These are phyloP conservation scores for Aspergillus glaucus DNA, from an alignment of 2,329 filamentous ascomycete species.

Conservation along the genomic window DNA sequence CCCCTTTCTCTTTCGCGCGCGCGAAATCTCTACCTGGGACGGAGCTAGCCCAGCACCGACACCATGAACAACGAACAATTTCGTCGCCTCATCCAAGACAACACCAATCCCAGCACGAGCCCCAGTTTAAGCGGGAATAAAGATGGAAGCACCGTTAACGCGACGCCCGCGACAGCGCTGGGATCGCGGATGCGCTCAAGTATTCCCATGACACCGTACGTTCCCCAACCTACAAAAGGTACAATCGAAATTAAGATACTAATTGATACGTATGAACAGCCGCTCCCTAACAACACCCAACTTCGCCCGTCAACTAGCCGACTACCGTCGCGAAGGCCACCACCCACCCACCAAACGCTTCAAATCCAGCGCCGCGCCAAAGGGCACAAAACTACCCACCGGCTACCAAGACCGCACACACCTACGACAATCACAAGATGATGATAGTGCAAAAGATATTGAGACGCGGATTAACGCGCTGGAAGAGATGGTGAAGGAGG, in stretches of 20 bases:
- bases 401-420: constrained; percentile 82
- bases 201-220: constrained; percentile 91
- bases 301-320: constrained; percentile 78
- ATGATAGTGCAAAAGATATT: constrained; percentile 44
- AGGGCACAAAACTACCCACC: constrained; percentile 69
- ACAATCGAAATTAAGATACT: not conserved
- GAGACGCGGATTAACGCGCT: constrained; percentile 67
- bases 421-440: constrained; percentile 48
- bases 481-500: constrained; percentile 74
- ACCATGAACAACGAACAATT: constrained; percentile 95
- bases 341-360: constrained; percentile 64
- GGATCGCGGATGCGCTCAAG: constrained; percentile 72
- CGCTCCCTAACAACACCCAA: constrained; percentile 62
- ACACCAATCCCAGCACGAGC: constrained; percentile 19
- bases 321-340: constrained; percentile 53
- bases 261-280: constrained; percentile 34
- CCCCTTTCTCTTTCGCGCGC: no score
- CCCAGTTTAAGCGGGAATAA: constrained; percentile 12
- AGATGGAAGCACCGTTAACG: constrained; percentile 31
- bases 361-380: constrained; percentile 67
- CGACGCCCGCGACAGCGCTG: constrained; percentile 50
- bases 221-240: constrained; percentile 5
- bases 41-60: not conserved
- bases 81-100: constrained; percentile 65
- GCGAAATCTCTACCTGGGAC: no score